Evolutionary conservation across 2,329 filamentous ascomycete species (phyloP), one percentile per base, ranked within the genome.

Genomic region (Xylariaceae sp.): DNA sequence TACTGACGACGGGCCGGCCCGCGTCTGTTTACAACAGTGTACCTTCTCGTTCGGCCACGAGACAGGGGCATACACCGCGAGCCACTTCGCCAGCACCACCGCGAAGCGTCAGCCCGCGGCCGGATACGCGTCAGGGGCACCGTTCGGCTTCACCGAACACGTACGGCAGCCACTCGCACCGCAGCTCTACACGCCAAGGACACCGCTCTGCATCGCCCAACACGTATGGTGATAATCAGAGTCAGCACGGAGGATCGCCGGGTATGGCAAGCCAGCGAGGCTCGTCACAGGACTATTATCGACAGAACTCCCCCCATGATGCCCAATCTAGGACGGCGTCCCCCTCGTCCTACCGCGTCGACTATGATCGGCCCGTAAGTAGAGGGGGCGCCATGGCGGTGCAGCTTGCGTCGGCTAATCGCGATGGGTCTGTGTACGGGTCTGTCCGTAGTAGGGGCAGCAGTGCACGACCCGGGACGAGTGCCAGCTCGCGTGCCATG

Each of bases 41-140:
- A 4, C 61, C 75, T 45, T 80, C 86, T 23, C 81, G 85, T 10
- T 81, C 86, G 2, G 76, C 78, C 10, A 87, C 84, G 4, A 78
- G 87, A 58, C 82, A 81, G 15, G 82, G 76, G 62, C 83, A 86
- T 53, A 77, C 84, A 61, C 82, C 83, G 17, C 76, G 84, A 30
- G 81, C 84, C 1, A 74, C 83, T 4, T 93, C 89, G 6, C 91
- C 91, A 35, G 84, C 83, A 30, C 85, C 89, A 23, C 78, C 84
- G 6, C 83, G 89, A 48, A 81, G 79, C 64, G 76, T 75, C n/a
- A 77, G 76, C 15, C 76, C 82, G 59, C 77, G 80, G 56, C 73
- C 75, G 10, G 80, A 83, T 58, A 69, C 74, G 41, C 73, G 74
- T 58, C 75, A 77, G 61, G 64, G 56, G 37, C 65, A 67, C 10